Percentiles rank a stretch among this genome's conserved stretches.
These are phyloP conservation scores for Aegilops speltoides DNA, from an alignment of 176 grass and related monocot genomes.

Conservation along the genomic window DNA sequence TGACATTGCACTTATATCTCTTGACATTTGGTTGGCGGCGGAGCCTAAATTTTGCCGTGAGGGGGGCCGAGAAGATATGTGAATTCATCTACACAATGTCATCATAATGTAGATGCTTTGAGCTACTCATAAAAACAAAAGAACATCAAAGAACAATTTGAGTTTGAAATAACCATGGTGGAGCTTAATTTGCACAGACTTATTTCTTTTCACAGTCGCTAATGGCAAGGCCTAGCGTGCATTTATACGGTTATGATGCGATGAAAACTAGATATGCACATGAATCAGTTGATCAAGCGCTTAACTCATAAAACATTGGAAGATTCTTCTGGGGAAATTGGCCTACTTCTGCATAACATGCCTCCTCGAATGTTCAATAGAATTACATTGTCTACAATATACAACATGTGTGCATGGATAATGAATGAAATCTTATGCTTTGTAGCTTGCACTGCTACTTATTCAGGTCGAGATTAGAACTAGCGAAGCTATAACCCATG, in stretches of 20 bases:
- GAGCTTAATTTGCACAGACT: background rate
- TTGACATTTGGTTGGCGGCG: constrained; percentile 39
- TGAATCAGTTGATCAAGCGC: background rate
- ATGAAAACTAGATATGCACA: background rate
- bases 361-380: no score
- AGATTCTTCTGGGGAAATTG: background rate
- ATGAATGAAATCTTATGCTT: background rate
- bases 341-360: background rate
- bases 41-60: constrained; percentile 13
- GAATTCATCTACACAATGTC: background rate
- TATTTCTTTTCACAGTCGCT: background rate
- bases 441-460: background rate
- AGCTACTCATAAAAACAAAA: background rate
- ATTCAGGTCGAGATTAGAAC: background rate
- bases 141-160: background rate
- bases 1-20: constrained; percentile 70
- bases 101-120: background rate
- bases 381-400: background rate
- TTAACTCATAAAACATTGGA: background rate
- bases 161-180: background rate
- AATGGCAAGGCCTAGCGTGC: background rate
- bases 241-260: background rate
- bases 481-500: background rate
- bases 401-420: background rate
- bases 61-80: background rate